Percentiles rank a stretch among this genome's conserved stretches.
Evolutionary conservation across 345 rosid species (phyloP).

Genomic region (Eucalyptus cloeziana): DNA sequence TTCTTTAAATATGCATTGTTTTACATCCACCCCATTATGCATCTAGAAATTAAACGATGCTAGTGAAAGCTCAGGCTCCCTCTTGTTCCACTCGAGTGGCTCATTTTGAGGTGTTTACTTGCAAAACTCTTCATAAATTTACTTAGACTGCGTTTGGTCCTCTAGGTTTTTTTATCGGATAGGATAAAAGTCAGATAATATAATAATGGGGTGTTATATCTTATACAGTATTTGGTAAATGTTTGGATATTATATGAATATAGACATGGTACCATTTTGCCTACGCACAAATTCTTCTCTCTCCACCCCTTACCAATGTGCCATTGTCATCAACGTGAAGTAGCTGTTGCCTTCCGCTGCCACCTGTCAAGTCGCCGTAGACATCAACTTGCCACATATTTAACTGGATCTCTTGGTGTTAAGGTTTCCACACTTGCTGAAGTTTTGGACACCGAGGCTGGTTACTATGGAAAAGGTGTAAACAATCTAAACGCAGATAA

Average conservation of each 20-base stretch:
- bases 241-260: background rate
- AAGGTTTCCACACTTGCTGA: slow-evolving; percentile 14
- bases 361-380: background rate
- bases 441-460: slow-evolving; percentile 14
- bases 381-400: slow-evolving; percentile 7
- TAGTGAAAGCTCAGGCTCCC: background rate
- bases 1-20: background rate
- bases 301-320: background rate
- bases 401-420: slow-evolving; percentile 15
- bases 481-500: too few relatives aligned
- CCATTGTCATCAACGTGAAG: background rate
- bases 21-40: background rate
- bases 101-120: background rate
- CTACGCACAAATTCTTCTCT: background rate
- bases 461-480: slow-evolving; percentile 13
- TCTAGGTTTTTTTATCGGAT: too few relatives aligned
- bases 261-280: background rate
- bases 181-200: background rate
- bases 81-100: background rate
- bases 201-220: background rate
- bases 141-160: background rate
- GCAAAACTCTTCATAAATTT: background rate
- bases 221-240: background rate
- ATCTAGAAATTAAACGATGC: background rate
- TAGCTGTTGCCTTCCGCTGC: background rate